Conservation (phyloP, 768 basidiomycete species). For the Tephrocybe sp. region DNA sequence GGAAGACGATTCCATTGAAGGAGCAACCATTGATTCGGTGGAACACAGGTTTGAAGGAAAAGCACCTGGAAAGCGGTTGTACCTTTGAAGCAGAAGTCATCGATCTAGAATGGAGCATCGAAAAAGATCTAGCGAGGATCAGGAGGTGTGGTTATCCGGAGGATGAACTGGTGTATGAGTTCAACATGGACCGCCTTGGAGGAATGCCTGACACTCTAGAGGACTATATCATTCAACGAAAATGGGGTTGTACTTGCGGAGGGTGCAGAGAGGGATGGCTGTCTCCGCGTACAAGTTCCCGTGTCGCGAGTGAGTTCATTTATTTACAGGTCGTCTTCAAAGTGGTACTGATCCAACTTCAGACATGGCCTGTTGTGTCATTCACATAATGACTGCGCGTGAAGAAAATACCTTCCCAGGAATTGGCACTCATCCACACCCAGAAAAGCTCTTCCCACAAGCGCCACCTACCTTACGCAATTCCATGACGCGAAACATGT, state of each 20-base stretch:
- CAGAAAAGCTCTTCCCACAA: no score
- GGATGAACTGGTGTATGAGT: neutral
- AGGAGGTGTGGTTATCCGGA: neutral
- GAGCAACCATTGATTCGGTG: no score
- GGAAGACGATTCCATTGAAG: no score
- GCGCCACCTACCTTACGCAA: no score
- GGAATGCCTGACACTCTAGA: neutral
- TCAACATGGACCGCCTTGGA: neutral
- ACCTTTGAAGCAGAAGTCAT: no score
- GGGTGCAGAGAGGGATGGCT: constrained; percentile 1
- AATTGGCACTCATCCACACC: no score
- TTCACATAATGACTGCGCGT: neutral
- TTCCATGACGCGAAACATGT: no score
- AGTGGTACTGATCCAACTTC: neutral
- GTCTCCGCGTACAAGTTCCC: constrained; percentile 2
- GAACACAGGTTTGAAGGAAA: no score
- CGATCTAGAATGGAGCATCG: no score
- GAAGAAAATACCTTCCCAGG: no score
- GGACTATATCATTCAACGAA: constrained; percentile 2
- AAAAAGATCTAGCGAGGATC: no score
- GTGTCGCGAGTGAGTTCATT: neutral
- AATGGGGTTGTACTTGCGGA: constrained; percentile 8
- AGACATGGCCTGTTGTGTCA: neutral
- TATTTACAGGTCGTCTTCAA: neutral
- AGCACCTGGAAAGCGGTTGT: no score